A percentile compares a stretch with the other conserved stretches of the same genome.
Conservation (phyloP, 2,329 filamentous ascomycete genomes). For the Zymoseptoria pseudotritici region DNA sequence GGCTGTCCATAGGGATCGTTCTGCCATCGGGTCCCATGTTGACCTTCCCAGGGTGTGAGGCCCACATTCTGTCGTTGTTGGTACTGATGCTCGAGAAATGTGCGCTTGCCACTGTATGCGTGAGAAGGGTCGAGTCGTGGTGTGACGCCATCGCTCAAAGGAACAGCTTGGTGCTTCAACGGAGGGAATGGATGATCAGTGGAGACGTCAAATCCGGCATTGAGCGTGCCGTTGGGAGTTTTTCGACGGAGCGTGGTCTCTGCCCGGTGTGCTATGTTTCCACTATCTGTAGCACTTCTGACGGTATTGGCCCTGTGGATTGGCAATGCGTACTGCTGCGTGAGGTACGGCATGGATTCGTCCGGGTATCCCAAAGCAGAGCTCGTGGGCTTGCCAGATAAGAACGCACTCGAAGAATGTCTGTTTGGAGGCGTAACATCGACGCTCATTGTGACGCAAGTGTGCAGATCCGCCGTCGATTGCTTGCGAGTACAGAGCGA, state of each 20-base stretch:
- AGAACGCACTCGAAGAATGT: conserved; percentile 7
- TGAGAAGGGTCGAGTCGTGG: conserved; percentile 29
- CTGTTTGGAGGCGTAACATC: conserved; percentile 19
- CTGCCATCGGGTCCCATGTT: conserved; percentile 8
- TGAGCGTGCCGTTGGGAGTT: conserved; percentile 87
- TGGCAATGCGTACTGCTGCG: conserved; percentile 26
- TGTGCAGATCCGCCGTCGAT: neutral
- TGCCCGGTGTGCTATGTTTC: conserved; percentile 27
- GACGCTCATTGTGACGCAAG: conserved; percentile 23
- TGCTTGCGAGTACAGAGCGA: neutral
- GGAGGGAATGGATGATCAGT: conserved; percentile 22
- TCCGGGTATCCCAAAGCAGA: conserved; percentile 4
- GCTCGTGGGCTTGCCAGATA: conserved; percentile 6
- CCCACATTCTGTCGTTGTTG: conserved; percentile 22
- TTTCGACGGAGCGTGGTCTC: conserved; percentile 85
- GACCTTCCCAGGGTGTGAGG: conserved; percentile 8
- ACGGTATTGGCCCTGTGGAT: conserved; percentile 19
- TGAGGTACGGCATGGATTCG: conserved; percentile 23
- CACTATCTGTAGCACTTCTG: conserved; percentile 13
- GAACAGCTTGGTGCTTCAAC: conserved; percentile 76
- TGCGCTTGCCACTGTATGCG: conserved; percentile 17
- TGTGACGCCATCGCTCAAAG: conserved; percentile 40
- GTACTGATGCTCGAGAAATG: conserved; percentile 25
- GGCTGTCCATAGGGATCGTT: conserved; percentile 10
- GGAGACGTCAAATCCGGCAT: conserved; percentile 84